phyloP scores from a whole-genome alignment of 345 rosid species.

The Eucalyptus regnans region DNA sequence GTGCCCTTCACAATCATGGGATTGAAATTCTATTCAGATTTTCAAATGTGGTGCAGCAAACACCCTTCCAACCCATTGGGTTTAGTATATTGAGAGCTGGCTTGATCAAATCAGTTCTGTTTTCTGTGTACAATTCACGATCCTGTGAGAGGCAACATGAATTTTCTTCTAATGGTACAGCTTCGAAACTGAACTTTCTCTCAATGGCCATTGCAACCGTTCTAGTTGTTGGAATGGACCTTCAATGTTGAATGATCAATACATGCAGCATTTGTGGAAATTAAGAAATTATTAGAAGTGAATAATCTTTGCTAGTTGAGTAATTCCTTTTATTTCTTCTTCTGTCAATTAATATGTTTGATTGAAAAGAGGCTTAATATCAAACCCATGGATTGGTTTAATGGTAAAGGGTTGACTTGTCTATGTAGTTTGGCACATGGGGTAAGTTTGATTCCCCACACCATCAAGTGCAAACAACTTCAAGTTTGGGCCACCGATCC shows the following conservation, averaged over 20 bases:
- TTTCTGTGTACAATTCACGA: conserved; percentile 21
- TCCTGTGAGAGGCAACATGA: conserved; percentile 3
- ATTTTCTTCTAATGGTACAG: conserved; percentile 23
- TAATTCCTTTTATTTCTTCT: background rate
- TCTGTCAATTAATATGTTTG: background rate
- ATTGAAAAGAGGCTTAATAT: background rate
- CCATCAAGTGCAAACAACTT: background rate
- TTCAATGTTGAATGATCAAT: background rate
- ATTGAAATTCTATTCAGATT: conserved; percentile 25
- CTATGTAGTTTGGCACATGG: background rate
- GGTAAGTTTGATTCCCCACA: background rate
- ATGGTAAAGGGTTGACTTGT: background rate
- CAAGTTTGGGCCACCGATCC: background rate
- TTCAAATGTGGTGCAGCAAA: conserved; percentile 27
- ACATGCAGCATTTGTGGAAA: background rate
- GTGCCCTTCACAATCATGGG: conserved; percentile 30
- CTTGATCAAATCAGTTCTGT: conserved; percentile 25
- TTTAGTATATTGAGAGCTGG: conserved; percentile 34
- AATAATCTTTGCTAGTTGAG: background rate
- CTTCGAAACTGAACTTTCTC: background rate
- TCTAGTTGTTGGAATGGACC: background rate
- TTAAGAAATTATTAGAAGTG: background rate
- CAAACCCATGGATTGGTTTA: background rate
- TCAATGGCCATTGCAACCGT: background rate
- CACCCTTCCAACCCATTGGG: conserved; percentile 30